Base-by-base conservation (phyloP, 495 filamentous ascomycete genomes). In the Trichocladium uniseriatum region DNA sequence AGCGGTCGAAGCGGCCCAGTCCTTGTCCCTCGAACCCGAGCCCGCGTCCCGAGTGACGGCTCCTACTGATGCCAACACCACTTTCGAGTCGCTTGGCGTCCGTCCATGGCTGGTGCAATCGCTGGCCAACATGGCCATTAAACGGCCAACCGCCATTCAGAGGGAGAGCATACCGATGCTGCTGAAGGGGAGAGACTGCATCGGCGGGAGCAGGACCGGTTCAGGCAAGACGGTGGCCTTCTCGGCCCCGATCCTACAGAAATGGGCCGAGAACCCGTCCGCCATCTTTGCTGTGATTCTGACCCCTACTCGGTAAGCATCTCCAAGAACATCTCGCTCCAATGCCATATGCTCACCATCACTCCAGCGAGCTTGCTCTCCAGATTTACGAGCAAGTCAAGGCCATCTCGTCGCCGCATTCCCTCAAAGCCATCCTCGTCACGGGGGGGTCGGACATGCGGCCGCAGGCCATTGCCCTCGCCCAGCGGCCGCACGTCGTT, bases 171-270 rank as follows among this genome's bases (percentile, higher is more conserved):
- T 98, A 59, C 88, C 87, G 16, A 82, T 85, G 56, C 95, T 97
- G 38, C 62, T 98, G 45, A 81, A 87, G 60, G 92, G 92, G 4
- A 77, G 83, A 53, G 88, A 97, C 67, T 95, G 89, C 55, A 95
- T 98, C 55, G 92, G 94, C 55, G 88, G 89, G 15, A 94, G 87
- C 57, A 76, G 86, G 47, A 98, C 92, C 3, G 92, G 92, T 69
- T 95, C 91, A n/a, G 92, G 92, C 63, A 98, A 98, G 72, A 98
- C 92, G n/a, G 81, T 95, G 36, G 90, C 92, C 29, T 98, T 98
- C 68, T 82, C 90, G 11, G 87, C 86, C 8, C 92, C 92, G 14
- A 92, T 98, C 40, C 69, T 97, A 43, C 91, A 96, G 61, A 81
- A 81, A 66, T 97, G 90, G 92, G 81, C 92, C 3, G 75, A 84